A percentile compares a stretch with the other conserved stretches of the same genome.
These are phyloP conservation scores for Monosporozyma servazzii DNA, from an alignment of 805 yeast species.

Conservation along the genomic window DNA sequence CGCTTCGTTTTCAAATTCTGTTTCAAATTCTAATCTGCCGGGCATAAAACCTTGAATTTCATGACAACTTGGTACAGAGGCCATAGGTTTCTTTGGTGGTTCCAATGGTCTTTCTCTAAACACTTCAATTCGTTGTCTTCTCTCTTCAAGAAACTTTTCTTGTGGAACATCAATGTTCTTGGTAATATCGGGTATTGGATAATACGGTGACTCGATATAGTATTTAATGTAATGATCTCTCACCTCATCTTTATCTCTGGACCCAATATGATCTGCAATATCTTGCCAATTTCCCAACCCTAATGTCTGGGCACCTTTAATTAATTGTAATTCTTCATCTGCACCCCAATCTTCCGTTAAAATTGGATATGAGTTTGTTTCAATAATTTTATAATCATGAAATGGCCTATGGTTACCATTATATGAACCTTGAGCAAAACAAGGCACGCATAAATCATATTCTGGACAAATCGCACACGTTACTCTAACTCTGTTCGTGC, in stretches of 20 bases:
- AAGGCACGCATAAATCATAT: conserved; percentile 95
- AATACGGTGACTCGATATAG: conserved; percentile 59
- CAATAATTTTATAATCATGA: conserved; percentile 87
- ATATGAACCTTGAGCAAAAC: conserved; percentile 76
- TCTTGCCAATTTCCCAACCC: conserved; percentile 99
- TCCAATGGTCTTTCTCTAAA: conserved; percentile 68
- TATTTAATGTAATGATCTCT: conserved; percentile 68
- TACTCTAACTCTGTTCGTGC: conserved; percentile 84
- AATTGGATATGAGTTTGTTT: conserved; percentile 91
- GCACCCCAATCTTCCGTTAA: conserved; percentile 94
- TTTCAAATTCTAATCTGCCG: conserved; percentile 93
- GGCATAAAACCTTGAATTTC: conserved; percentile 99
- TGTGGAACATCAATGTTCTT: conserved; percentile 61
- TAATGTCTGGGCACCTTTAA: conserved; percentile 84
- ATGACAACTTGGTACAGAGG: conserved; percentile 92
- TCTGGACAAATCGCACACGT: conserved; percentile 89
- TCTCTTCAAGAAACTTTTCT: conserved; percentile 53
- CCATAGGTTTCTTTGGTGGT: conserved; percentile 79
- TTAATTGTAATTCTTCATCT: conserved; percentile 81
- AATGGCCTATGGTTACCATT: conserved; percentile 87
- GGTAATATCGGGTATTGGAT: conserved; percentile 85
- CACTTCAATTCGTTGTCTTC: conserved; percentile 64
- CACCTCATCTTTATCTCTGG: conserved; percentile 85
- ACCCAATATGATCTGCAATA: conserved; percentile 92
- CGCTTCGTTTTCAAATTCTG: conserved; percentile 94